Conservation (phyloP, 1,284 basidiomycete species). For the Ganoderma multipileum region DNA sequence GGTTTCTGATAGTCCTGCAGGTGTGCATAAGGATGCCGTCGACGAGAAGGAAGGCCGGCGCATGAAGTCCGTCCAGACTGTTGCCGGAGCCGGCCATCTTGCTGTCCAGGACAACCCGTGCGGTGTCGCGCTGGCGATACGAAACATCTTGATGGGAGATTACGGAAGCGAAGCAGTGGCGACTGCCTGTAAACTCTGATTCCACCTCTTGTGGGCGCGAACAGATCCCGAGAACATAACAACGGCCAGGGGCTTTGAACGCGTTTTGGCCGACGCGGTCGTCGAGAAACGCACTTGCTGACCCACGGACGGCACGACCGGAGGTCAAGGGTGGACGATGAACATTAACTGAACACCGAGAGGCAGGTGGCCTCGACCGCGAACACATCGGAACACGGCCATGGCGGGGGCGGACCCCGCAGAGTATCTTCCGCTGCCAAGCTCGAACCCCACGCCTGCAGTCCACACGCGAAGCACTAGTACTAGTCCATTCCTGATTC, state of each 20-base stretch:
- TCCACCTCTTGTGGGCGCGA: not conserved
- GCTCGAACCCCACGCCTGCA: not conserved
- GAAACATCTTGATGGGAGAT: conserved; percentile 8
- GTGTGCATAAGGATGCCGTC: not conserved
- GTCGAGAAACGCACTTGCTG: too few species aligned
- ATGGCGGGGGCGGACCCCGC: not conserved
- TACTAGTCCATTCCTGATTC: not conserved
- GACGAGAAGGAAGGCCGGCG: not conserved
- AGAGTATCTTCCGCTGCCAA: not conserved
- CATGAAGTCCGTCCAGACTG: not conserved
- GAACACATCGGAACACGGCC: not conserved
- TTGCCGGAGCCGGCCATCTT: conserved; percentile 12
- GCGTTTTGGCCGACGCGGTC: not conserved
- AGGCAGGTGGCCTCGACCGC: not conserved
- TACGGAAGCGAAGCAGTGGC: not conserved
- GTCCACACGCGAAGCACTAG: not conserved
- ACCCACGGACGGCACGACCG: too few species aligned
- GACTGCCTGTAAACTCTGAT: not conserved
- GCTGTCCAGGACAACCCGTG: conserved; percentile 16
- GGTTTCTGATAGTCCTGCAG: not conserved
- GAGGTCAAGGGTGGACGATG: too few species aligned
- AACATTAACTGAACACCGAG: not conserved
- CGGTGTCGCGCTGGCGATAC: conserved; percentile 10
- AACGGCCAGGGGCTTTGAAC: too few species aligned
- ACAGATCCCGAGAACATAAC: too few species aligned